Percentiles rank a stretch among this genome's conserved stretches.
Conservation (phyloP, 2,329 filamentous ascomycete species). For the Alternaria panax region DNA sequence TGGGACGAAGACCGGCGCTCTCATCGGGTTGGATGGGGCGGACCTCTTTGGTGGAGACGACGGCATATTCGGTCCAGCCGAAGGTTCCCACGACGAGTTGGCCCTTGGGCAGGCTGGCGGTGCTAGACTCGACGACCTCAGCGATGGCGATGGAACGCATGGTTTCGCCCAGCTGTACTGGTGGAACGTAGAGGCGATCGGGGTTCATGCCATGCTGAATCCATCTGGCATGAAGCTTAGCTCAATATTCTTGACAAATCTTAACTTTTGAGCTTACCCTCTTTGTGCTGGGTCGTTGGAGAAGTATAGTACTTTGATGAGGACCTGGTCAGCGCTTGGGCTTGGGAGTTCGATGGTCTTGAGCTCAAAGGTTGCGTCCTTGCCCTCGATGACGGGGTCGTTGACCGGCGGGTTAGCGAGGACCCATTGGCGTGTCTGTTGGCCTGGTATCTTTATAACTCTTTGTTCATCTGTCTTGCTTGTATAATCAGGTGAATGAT, state of each 20-base stretch:
- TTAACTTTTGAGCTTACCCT: not conserved
- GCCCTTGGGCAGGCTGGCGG: constrained; percentile 61
- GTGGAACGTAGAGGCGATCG: constrained; percentile 56
- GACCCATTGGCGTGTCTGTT: constrained; percentile 54
- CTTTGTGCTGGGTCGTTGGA: constrained; percentile 56
- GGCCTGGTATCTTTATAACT: constrained; percentile 35
- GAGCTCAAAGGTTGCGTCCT: constrained; percentile 52
- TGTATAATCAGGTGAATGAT: not conserved
- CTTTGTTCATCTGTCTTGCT: not conserved
- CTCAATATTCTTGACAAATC: not conserved
- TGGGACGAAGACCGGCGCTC: constrained; percentile 48
- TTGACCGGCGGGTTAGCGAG: constrained; percentile 51
- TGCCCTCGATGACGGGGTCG: constrained; percentile 47
- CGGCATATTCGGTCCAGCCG: constrained; percentile 73
- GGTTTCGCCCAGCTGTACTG: constrained; percentile 54
- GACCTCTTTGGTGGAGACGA: constrained; percentile 53
- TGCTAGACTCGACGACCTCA: constrained; percentile 67
- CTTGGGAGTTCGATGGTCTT: constrained; percentile 44
- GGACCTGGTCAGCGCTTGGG: constrained; percentile 52
- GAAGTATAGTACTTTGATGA: constrained; percentile 56
- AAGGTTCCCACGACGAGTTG: constrained; percentile 61
- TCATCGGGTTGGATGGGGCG: constrained; percentile 41
- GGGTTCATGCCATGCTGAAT: constrained; percentile 53
- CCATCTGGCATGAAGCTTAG: constrained; percentile 33
- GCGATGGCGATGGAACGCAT: constrained; percentile 71